Conservation (phyloP, 73 alveolate genomes). For the Paramecium octaurelia region DNA sequence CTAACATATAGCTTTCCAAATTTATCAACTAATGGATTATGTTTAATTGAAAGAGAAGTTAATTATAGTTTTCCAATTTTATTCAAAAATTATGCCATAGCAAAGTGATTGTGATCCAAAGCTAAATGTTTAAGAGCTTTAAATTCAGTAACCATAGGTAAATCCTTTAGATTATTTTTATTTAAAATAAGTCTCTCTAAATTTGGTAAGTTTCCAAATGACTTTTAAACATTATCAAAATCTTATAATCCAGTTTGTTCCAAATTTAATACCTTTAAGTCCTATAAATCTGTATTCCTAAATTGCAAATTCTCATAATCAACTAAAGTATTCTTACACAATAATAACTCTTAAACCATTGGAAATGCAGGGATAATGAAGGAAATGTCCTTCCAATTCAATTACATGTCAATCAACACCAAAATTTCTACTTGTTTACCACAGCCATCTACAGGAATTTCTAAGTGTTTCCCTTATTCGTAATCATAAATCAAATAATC, state of each 20-base stretch:
- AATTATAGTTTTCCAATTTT: neutral
- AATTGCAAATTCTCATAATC: constrained; percentile 68
- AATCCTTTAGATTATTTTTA: constrained; percentile 61
- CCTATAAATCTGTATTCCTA: constrained; percentile 55
- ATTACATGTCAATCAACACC: constrained; percentile 74
- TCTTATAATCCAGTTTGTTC: constrained; percentile 69
- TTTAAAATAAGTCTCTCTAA: constrained; percentile 66
- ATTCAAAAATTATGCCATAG: neutral
- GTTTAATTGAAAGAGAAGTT: constrained; percentile 36
- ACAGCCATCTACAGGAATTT: constrained; percentile 25
- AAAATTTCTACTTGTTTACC: constrained; percentile 59
- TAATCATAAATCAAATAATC: constrained; percentile 34
- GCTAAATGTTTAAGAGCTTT: neutral
- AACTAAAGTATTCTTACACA: constrained; percentile 66
- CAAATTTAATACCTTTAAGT: constrained; percentile 69
- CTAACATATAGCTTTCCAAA: constrained; percentile 56
- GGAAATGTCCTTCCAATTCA: constrained; percentile 66
- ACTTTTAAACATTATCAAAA: constrained; percentile 17
- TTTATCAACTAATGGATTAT: constrained; percentile 66
- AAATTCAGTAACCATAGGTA: neutral
- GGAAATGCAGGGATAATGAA: constrained; percentile 73
- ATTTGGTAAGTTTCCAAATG: constrained; percentile 60
- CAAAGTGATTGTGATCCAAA: neutral
- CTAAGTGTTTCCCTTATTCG: neutral
- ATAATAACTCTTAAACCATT: constrained; percentile 68